phyloP scores from a whole-genome alignment of 108 stramenopile genomes.

The Cafeteria roenbergensis region DNA sequence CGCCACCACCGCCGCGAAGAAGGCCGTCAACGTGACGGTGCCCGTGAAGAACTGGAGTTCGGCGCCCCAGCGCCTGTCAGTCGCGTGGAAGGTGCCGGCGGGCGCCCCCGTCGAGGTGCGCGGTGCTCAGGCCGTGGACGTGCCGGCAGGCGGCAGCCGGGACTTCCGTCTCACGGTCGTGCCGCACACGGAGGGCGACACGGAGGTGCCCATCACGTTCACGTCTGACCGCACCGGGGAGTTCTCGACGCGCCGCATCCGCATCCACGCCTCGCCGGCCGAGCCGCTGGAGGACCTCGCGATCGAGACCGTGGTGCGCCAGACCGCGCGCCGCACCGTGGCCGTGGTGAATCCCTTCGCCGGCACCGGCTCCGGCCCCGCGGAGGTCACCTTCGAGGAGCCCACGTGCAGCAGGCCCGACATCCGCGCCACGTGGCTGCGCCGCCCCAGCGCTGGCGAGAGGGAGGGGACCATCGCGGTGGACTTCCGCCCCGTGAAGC shows the following conservation, averaged over 20 bases:
- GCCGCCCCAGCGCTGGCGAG: background rate
- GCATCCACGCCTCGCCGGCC: too few species aligned
- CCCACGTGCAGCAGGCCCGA: background rate
- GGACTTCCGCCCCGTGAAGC: background rate
- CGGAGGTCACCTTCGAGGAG: background rate
- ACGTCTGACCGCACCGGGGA: conserved; percentile 44
- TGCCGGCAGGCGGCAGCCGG: conserved; percentile 30
- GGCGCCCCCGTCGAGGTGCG: conserved; percentile 25
- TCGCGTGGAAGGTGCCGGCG: conserved; percentile 2
- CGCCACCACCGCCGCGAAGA: conserved; percentile 36
- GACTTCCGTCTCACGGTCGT: conserved; percentile 40
- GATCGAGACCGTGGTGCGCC: background rate
- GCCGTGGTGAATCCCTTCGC: background rate
- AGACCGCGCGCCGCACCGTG: background rate
- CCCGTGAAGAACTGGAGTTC: conserved; percentile 43
- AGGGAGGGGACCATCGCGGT: background rate
- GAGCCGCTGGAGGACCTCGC: too few species aligned
- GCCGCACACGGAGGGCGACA: conserved; percentile 36
- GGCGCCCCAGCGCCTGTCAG: conserved; percentile 28
- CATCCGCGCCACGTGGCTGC: background rate
- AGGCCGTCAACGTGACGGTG: conserved; percentile 28
- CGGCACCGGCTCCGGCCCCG: background rate
- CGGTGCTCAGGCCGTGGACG: conserved; percentile 41
- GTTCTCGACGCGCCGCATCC: too few species aligned
- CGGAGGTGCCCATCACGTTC: conserved; percentile 34